phyloP scores from a whole-genome alignment of 768 basidiomycete species.

The Amanita inopinata region DNA sequence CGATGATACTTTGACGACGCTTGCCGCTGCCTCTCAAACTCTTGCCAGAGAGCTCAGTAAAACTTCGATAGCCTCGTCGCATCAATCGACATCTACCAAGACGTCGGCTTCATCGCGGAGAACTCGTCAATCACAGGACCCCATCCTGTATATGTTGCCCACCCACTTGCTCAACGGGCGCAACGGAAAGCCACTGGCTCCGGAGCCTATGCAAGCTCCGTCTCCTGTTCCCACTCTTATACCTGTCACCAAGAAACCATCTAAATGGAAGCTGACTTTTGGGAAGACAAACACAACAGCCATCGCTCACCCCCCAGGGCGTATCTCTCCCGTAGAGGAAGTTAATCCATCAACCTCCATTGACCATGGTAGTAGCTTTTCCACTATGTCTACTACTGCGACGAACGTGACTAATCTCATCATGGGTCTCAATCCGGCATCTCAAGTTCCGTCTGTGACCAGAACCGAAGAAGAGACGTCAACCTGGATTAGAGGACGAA shows the following conservation, averaged over 20 bases:
- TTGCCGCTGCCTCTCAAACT: slow-evolving; percentile 73
- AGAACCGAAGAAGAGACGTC: slow-evolving; percentile 31
- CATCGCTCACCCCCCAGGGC: slow-evolving; percentile 25
- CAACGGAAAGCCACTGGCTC: slow-evolving; percentile 14
- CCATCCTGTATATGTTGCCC: slow-evolving; percentile 36
- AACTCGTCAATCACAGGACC: slow-evolving; percentile 28
- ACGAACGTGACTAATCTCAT: slow-evolving; percentile 70
- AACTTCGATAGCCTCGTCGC: slow-evolving; percentile 39
- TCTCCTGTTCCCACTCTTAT: slow-evolving; percentile 15
- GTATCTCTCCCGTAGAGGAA: slow-evolving; percentile 31
- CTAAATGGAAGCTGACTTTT: slow-evolving; percentile 80
- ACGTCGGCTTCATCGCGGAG: slow-evolving; percentile 19
- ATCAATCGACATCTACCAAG: slow-evolving; percentile 22
- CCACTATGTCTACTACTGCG: slow-evolving; percentile 55
- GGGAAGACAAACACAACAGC: slow-evolving; percentile 41
- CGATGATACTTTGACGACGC: slow-evolving; percentile 54
- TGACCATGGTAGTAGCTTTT: slow-evolving; percentile 19
- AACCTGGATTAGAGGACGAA: slow-evolving; percentile 42
- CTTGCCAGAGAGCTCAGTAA: slow-evolving; percentile 79
- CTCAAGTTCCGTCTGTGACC: slow-evolving; percentile 20
- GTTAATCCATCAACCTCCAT: slow-evolving; percentile 21
- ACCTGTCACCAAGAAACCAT: slow-evolving; percentile 64
- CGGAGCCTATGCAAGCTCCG: slow-evolving; percentile 10
- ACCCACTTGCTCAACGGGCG: slow-evolving; percentile 20
- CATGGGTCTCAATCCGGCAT: slow-evolving; percentile 53